Evolutionary conservation across 257 asterid genomes (phyloP), one percentile per base, ranked within the genome.

Genomic region (Gardenia jasminoides): DNA sequence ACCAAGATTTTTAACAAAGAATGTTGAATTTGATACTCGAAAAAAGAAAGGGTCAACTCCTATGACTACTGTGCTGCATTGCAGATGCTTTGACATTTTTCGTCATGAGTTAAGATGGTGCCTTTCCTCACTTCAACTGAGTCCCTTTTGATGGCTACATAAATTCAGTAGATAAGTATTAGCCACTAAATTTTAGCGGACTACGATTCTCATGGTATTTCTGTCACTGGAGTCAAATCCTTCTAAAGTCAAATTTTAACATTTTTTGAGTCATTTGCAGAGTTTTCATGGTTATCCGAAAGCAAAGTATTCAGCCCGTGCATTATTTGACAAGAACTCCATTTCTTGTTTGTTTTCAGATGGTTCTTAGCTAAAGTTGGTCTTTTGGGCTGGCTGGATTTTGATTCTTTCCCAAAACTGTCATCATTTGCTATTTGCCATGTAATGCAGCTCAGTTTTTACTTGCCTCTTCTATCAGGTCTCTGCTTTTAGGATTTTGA

Each of bases 181-280:
- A 3, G 0, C 41, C 41, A 26, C 26, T 26, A 65, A 52, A 10
- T 48, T 67, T 33, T 11, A 75, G 72, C 67, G 77, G 58, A 24
- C 67, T 56, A 46, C 80, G 78, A 30, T 71, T 74, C 62, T 75
- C 75, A 3, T 72, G 52, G 61, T 24, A 67, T 54, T 52, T 70
- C 67, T 64, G 9, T 3, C 43, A 0, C 31, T 59, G 58, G 67
- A 58, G 76, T 70, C 76, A 75, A 76, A 47, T 74, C 48, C 56
- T 52, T 62, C 56, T n/a, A 36, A 58, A 48, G 33, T 79, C 67
- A 65, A 67, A 61, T 31, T 76, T 75, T 77, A 78, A 26, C 31
- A 30, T 58, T 70, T 52, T 78, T 61, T 44, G 77, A 36, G 72
- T 80, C 77, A 41, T 74, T 81, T 78, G 70, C 76, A 81, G 41